Evolutionary conservation across 306 rosid genomes (phyloP).

Genomic region (Acacia confusa): DNA sequence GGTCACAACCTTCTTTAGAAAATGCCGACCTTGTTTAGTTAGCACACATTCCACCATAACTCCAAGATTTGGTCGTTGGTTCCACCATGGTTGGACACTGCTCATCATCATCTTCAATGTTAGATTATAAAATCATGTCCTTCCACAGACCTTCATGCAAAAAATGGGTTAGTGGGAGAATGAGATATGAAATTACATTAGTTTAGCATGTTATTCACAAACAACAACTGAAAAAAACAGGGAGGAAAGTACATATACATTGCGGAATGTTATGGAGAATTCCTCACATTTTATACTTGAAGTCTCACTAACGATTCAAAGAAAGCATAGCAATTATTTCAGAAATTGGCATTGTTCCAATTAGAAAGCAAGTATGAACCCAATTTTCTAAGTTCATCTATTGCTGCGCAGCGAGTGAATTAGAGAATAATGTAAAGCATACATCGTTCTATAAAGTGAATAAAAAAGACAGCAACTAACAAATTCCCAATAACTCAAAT

Average conservation of each 20-base stretch:
- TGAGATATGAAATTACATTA: background rate
- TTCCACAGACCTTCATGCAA: background rate
- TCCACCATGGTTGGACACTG: conserved; percentile 22
- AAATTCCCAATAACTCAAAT: background rate
- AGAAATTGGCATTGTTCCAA: background rate
- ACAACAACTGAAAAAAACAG: background rate
- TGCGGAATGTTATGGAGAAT: background rate
- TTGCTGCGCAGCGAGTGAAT: background rate
- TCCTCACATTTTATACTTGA: background rate
- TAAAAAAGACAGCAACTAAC: background rate
- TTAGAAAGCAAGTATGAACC: background rate
- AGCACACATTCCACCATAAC: conserved; percentile 33
- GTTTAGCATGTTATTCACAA: background rate
- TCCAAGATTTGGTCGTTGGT: background rate
- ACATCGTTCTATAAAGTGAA: background rate
- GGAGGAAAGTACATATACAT: background rate
- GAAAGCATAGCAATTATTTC: background rate
- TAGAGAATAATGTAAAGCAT: background rate
- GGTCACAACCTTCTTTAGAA: conserved; percentile 60
- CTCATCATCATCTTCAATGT: background rate
- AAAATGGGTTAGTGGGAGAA: background rate
- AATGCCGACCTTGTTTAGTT: conserved; percentile 69
- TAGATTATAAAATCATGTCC: background rate
- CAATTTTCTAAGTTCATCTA: background rate
- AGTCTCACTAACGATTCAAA: background rate